These are phyloP conservation scores for Dianthus caryophyllus DNA, from an alignment of 148 eudicot species.

Conservation along the genomic window DNA sequence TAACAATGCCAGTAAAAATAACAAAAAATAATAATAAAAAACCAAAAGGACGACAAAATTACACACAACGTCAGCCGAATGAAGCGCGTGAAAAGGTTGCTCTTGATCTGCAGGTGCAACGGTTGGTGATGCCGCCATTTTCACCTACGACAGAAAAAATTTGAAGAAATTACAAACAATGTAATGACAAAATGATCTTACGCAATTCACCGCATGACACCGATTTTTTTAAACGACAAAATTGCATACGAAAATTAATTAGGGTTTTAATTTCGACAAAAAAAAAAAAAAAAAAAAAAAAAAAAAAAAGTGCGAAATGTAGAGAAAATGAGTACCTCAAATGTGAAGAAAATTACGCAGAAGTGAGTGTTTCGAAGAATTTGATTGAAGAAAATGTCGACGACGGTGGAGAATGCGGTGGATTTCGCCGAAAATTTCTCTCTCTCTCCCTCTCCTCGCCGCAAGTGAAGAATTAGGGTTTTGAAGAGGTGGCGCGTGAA, in stretches of 20 bases:
- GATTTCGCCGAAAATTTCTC: not conserved
- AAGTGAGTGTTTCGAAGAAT: no score
- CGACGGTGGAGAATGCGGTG: not conserved
- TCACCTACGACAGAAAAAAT: no score
- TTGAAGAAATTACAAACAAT: no score
- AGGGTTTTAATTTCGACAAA: constrained; percentile 1
- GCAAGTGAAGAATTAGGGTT: not conserved
- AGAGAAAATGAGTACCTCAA: not conserved
- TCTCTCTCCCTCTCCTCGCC: constrained; percentile 25
- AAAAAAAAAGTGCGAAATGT: not conserved
- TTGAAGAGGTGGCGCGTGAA: no score
- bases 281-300: no score
- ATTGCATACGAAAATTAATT: not conserved
- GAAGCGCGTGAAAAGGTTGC: not conserved
- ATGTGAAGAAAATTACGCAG: no score
- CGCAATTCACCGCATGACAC: no score
- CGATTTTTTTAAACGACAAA: no score
- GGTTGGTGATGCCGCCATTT: constrained; percentile 1
- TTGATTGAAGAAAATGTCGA: not conserved
- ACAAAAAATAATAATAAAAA: not conserved
- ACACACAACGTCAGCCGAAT: constrained; percentile 20
- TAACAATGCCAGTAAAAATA: no score
- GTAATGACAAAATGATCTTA: no score
- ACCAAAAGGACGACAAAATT: not conserved
- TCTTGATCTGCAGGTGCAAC: not conserved